Evolutionary conservation across 306 rosid genomes (phyloP), one percentile per base, ranked within the genome.

Genomic region (Crotalaria pallida): DNA sequence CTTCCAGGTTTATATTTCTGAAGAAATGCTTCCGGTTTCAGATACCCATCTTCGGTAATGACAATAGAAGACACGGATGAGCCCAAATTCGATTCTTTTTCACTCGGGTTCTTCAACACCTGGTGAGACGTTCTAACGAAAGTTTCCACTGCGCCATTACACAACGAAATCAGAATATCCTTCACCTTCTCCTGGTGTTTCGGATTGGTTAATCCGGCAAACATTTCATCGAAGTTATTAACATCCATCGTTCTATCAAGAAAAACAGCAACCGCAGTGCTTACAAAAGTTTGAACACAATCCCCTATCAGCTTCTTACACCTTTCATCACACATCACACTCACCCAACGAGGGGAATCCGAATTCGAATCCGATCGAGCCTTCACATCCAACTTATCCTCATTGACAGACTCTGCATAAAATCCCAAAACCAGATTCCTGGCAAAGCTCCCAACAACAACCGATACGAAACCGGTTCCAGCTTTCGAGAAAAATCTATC

Each of bases 391-490:
- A 58, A 16, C 12, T 40, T 40, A 55, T 69, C 82, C 4, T 65
- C 83, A 6, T 53, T 80, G 0, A 21, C 38, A 4, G 74, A 72
- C n/a, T 62, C 80, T 49, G 68, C 75, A 41, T 24, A 68, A 65
- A 81, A 84, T 3, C 91, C 97, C 86, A 86, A 13, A 71, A 94
- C 91, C 85, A 91, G 61, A 61, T 94, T 94, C 84, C 76, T 86
- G 0, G 96, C 99, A 69, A 94, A 94, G 80, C 96, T 94, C 40
- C 99, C 99, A n/a, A 88, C 96, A 62, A 94, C 89, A 57, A 84
- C 92, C 8, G 97, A 90, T 29, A 31, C 87, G 40, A 94, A 94
- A 38, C 99, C 95, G 1, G 95, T 79, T 60, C 99, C 99, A 3
- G 96, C 87, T 26, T 80, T 79, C 9, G 97, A 88, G 72, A 84